These are phyloP conservation scores for Jatropha curcas DNA, from an alignment of 345 rosid genomes.

Conservation along the genomic window DNA sequence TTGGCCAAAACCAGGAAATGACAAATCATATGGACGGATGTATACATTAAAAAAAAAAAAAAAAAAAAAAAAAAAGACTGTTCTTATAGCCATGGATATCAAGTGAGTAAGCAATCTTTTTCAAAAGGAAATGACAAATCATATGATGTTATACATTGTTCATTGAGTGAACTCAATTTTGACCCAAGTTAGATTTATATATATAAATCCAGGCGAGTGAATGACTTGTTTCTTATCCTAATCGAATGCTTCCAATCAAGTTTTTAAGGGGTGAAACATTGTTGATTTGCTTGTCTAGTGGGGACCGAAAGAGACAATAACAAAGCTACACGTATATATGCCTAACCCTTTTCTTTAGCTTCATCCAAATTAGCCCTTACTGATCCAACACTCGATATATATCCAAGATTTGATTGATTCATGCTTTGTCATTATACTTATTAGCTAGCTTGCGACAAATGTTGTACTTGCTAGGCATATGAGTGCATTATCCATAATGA, in stretches of 20 bases:
- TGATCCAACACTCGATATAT: too few species aligned
- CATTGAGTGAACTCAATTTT: not conserved
- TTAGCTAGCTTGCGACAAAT: too few species aligned
- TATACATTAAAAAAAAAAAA: too few species aligned
- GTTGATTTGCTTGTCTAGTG: not conserved
- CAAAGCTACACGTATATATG: not conserved
- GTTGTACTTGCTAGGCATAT: too few species aligned
- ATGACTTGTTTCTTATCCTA: not conserved
- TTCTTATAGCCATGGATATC: not conserved
- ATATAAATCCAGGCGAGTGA: not conserved
- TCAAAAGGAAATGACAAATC: not conserved
- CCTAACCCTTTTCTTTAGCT: too few species aligned
- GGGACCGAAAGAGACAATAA: slow-evolving; percentile 17
- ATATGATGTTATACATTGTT: not conserved
- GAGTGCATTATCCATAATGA: too few species aligned
- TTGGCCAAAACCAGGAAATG: too few species aligned
- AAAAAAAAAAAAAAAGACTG: not conserved
- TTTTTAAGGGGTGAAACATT: not conserved
- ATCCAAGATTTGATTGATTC: too few species aligned
- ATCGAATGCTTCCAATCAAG: slow-evolving; percentile 2
- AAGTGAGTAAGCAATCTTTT: not conserved
- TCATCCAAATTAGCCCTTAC: too few species aligned
- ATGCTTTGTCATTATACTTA: too few species aligned
- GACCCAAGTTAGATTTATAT: not conserved
- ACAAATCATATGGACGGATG: too few species aligned